phyloP scores from a whole-genome alignment of 2,329 filamentous ascomycete genomes.

The Ilyonectria sp. region DNA sequence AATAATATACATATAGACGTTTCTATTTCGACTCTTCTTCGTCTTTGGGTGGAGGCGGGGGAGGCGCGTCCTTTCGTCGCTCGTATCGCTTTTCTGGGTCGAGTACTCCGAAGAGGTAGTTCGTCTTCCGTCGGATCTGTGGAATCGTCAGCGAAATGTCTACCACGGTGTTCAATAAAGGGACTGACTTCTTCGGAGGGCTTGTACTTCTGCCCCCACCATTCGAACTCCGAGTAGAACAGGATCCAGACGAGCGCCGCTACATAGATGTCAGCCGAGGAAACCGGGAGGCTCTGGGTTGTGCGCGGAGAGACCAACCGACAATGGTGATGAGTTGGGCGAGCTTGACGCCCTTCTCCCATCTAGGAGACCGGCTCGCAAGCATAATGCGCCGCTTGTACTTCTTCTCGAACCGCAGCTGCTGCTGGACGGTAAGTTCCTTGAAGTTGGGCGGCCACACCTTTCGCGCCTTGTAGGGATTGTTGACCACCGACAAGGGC shows the following conservation, averaged over 20 bases:
- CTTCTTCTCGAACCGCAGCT: constrained; percentile 84
- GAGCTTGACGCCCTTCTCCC: constrained; percentile 76
- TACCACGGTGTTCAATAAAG: neutral
- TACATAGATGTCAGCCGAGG: constrained; percentile 39
- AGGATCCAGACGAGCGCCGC: constrained; percentile 57
- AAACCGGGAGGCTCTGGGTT: neutral
- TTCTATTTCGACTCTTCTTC: constrained; percentile 48
- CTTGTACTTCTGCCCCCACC: constrained; percentile 60
- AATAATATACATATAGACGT: constrained; percentile 45
- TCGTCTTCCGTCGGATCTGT: constrained; percentile 56
- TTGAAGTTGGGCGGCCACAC: constrained; percentile 85
- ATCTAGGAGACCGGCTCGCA: constrained; percentile 73
- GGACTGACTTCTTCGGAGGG: constrained; percentile 58
- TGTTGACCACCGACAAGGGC: constrained; percentile 60
- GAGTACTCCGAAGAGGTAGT: constrained; percentile 57
- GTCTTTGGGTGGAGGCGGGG: constrained; percentile 45
- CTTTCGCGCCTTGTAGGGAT: constrained; percentile 77
- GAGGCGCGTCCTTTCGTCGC: constrained; percentile 56
- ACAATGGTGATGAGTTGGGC: constrained; percentile 73
- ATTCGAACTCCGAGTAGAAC: constrained; percentile 62
- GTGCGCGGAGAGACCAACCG: constrained; percentile 56
- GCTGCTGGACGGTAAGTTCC: constrained; percentile 78
- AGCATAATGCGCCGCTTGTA: constrained; percentile 80
- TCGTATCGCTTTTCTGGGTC: constrained; percentile 61
- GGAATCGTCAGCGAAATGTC: constrained; percentile 24